These are phyloP conservation scores for Aspergillus sp. DNA, from an alignment of 2,329 filamentous ascomycete species.

Conservation along the genomic window DNA sequence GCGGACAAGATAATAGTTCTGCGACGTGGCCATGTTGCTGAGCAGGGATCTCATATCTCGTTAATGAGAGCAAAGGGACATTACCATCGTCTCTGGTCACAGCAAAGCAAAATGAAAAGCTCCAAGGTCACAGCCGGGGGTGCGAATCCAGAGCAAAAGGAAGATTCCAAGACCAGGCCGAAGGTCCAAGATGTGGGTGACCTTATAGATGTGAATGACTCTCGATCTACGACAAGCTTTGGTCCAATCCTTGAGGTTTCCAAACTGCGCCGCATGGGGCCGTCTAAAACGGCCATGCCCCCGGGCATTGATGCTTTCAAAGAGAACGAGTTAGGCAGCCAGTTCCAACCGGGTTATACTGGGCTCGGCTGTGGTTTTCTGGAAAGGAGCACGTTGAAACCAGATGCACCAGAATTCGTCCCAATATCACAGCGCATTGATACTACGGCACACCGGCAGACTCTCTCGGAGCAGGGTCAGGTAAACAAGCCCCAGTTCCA, in stretches of 20 bases:
- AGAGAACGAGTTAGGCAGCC: neutral
- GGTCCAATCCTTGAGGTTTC: neutral
- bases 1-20: constrained; percentile 61
- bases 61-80: constrained; percentile 51
- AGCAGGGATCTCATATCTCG: constrained; percentile 54
- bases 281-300: neutral
- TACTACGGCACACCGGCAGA: too few relatives aligned
- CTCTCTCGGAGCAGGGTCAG: neutral
- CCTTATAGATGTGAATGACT: neutral
- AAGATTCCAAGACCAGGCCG: neutral
- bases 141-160: neutral
- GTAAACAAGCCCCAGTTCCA: too few relatives aligned
- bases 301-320: neutral
- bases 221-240: neutral
- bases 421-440: constrained; percentile 11
- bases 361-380: neutral
- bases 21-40: constrained; percentile 53
- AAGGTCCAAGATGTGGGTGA: neutral
- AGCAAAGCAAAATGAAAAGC: constrained; percentile 38
- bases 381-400: constrained; percentile 19
- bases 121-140: neutral
- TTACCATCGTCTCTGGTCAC: constrained; percentile 59
- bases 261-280: neutral
- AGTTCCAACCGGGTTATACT: too few relatives aligned
- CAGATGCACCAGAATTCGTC: constrained; percentile 36